phyloP scores from a whole-genome alignment of 2,329 filamentous ascomycete species.

The Rutstroemia sp. region DNA sequence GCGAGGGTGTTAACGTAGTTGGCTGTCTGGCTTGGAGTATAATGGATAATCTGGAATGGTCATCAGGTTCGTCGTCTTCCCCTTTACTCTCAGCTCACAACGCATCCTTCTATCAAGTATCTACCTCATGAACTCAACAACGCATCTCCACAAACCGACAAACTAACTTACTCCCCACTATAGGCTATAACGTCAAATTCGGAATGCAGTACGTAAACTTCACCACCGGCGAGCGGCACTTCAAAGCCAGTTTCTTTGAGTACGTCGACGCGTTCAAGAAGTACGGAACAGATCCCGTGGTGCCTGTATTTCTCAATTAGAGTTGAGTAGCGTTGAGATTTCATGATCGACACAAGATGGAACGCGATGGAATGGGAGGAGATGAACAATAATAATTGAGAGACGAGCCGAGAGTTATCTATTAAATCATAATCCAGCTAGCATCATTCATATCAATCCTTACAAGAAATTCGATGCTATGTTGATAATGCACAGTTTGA shows the following conservation, averaged over 20 bases:
- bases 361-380: too few species aligned
- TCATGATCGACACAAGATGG: background rate
- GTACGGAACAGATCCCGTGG: constrained; percentile 23
- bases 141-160: background rate
- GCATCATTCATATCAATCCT: too few species aligned
- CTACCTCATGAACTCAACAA: too few species aligned
- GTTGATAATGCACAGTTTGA: too few species aligned
- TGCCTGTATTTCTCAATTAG: constrained; percentile 16
- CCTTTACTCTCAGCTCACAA: background rate
- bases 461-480: too few species aligned
- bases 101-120: background rate
- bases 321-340: background rate
- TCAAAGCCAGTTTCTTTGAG: constrained; percentile 26
- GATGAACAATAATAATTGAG: too few species aligned
- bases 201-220: constrained; percentile 34
- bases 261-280: constrained; percentile 25
- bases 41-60: constrained; percentile 50
- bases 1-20: constrained; percentile 70
- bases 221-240: constrained; percentile 24
- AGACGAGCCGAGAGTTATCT: too few species aligned
- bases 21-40: constrained; percentile 85
- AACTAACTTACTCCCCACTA: background rate
- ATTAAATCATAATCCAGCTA: too few species aligned
- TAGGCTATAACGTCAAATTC: constrained; percentile 20
- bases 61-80: constrained; percentile 25